phyloP scores from a whole-genome alignment of 352 stramenopile genomes.

The Phytophthora cryptogea region DNA sequence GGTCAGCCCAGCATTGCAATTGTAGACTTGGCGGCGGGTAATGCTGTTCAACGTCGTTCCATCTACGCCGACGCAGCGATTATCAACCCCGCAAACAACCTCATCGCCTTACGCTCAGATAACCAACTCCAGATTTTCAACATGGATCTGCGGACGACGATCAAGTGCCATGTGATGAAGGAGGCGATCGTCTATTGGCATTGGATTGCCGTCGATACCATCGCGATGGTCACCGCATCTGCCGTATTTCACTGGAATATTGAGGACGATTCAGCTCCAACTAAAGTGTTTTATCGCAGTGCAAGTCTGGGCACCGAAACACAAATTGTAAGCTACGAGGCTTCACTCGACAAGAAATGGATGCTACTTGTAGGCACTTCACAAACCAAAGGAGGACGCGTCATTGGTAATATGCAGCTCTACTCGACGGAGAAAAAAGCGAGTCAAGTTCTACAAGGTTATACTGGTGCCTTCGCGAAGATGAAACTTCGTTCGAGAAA shows the following conservation, averaged over 20 bases:
- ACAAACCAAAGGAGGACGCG: conserved; percentile 87
- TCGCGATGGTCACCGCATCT: conserved; percentile 97
- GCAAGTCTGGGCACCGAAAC: conserved; percentile 91
- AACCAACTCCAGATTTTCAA: conserved; percentile 99
- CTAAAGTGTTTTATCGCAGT: conserved; percentile 99
- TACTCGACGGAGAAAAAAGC: conserved; percentile 98
- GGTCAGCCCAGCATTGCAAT: conserved; percentile 91
- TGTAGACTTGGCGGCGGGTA: conserved; percentile 89
- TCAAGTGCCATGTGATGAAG: conserved; percentile 95
- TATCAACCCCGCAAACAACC: conserved; percentile 97
- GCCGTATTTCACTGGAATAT: conserved; percentile 99
- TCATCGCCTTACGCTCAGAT: conserved; percentile 84
- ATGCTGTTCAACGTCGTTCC: conserved; percentile 91
- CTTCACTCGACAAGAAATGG: conserved; percentile 97
- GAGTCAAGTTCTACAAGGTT: conserved; percentile 95
- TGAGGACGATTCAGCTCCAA: conserved; percentile 89
- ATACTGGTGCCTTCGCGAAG: conserved; percentile 95
- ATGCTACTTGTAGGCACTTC: conserved; percentile 97
- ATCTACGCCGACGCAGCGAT: conserved; percentile 99
- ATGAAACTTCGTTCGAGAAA: conserved; percentile 94
- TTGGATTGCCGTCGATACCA: conserved; percentile 97
- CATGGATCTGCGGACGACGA: conserved; percentile 98
- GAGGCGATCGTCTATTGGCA: conserved; percentile 98
- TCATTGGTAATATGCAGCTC: conserved; percentile 97
- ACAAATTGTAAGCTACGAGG: conserved; percentile 99